Base-by-base conservation (phyloP, 2,329 filamentous ascomycete species). In the Phialemonium atrogriseum region DNA sequence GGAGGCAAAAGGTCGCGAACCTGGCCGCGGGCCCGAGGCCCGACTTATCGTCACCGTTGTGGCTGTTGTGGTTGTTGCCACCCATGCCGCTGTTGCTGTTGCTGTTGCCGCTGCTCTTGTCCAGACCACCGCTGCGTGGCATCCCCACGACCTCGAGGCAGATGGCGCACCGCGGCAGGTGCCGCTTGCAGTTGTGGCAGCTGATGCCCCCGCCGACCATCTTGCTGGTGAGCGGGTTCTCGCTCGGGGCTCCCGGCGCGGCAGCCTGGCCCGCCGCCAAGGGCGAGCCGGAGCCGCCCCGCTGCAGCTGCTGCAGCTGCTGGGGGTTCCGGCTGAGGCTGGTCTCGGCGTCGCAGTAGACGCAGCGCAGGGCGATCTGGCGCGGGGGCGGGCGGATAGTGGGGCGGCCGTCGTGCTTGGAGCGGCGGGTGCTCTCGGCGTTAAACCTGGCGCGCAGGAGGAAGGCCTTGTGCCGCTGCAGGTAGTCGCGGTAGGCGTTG, bases 371-470 rank as follows among this genome's bases (percentile, higher is more conserved):
- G 5, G 80, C 76, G 32, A 89, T 73, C 55, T 85, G 82, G 19
- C 78, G 66, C 3, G 73, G 74, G 1, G 79, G 70, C 1, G 78
- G 70, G 35, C 74, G 75, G 41, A 83, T 68, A 7, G 73, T 69
- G n/a, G 73, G 73, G 7, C 59, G 55, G 24, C 80, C 80, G 32
- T 77, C 70, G 32, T 73, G 72, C 35, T 78, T 74, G 43, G 79
- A 80, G 43, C 72, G 72, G 41, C 77, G 75, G 15, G 80, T 84
- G 48, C 83, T 82, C 50, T 84, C 78, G 38, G 84, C 80, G 43
- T 84, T 80, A 56, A 87, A 89, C 46, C 80, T 80, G 33, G 82
- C 81, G 27, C 84, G 76, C 42, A 84, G 72, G 39, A 82, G 75
- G 59, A 84, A 88, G 34, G 68, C 73, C 54, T 70, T 81, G 68